Evolutionary conservation across 2,329 filamentous ascomycete genomes (phyloP).

Genomic region (Ascosphaera aggregata): DNA sequence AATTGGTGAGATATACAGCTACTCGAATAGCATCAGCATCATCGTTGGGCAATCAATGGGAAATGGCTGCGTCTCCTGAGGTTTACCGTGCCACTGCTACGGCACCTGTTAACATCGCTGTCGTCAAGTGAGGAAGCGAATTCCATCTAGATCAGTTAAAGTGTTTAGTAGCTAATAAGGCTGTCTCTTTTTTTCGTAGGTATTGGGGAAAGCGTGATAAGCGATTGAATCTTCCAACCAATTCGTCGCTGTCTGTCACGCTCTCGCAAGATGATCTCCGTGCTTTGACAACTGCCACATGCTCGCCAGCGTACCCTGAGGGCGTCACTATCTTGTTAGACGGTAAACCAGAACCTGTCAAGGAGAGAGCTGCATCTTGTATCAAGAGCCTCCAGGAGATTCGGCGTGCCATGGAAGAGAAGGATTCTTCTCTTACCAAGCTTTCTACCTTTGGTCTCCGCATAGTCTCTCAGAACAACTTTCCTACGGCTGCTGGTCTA

Average conservation of each 20-base stretch:
- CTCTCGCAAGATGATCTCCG: conserved; percentile 84
- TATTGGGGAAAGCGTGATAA: conserved; percentile 97
- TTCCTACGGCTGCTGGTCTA: conserved; percentile 87
- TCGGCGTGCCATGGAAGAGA: conserved; percentile 49
- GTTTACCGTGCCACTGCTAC: conserved; percentile 89
- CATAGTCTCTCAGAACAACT: conserved; percentile 94
- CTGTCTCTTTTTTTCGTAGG: conserved; percentile 15
- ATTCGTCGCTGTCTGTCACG: conserved; percentile 91
- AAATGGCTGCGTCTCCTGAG: conserved; percentile 14
- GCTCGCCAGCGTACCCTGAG: conserved; percentile 45
- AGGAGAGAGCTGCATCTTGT: conserved; percentile 77
- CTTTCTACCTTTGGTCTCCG: conserved; percentile 55
- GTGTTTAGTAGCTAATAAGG: neutral
- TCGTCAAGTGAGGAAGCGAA: conserved; percentile 51
- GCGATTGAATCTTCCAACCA: conserved; percentile 88
- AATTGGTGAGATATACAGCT: too few species aligned
- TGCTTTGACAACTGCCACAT: conserved; percentile 87
- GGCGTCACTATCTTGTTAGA: conserved; percentile 61
- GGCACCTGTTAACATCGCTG: conserved; percentile 92
- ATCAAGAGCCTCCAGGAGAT: conserved; percentile 64
- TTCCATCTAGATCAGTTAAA: conserved; percentile 3
- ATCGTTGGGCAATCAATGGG: too few species aligned
- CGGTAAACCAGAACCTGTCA: conserved; percentile 54
- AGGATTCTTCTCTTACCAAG: conserved; percentile 53
- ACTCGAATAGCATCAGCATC: too few species aligned